Base-by-base conservation (phyloP, 2,329 filamentous ascomycete species). In the Macrophomina tecta region DNA sequence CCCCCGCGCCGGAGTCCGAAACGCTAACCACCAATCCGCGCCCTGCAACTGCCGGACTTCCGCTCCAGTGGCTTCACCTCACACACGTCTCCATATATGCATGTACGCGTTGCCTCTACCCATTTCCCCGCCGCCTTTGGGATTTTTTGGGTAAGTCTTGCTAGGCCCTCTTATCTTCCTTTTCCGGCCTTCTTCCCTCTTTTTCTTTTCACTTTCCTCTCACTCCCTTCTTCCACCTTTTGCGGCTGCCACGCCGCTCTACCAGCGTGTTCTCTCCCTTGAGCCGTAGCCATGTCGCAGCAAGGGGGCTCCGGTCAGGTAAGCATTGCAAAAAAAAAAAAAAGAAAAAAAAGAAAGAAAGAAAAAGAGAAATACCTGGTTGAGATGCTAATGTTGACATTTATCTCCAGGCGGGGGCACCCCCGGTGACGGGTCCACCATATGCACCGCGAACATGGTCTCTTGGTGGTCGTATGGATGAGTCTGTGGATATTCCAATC, bases 401-500 rank as follows among this genome's bases (percentile, higher is more conserved):
- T 42, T 14, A 40, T n/a, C 6, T 16, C 34, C 12, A 34, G 42
- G 52, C 38, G 8, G 40, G 42, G 34, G 48, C 38, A 32, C 62
- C 32, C 14, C 51, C 51, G 12, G 38, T 51, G 14, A 32, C 51
- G 16, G 49, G 49, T 5, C 51, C 64, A 34, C 78, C 76, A 11
- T 79, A 76, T 63, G 62, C 69, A 30, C 77, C 77, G 9, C 65
- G 42, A 42, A 67, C 68, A 52, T 79, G 77, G 73, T 61, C 69
- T 8, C 64, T 80, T 4, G 82, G 82, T 23, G 81, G 81, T 2
- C 65, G 68, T 40, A 74, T 80, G 9, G 73, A 73, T 1, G 72
- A 76, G 49, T 63, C 66, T 5, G 66, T 79, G 63, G 81, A 83
- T 64, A 73, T 83, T 11, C 80, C 82, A 2, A 74, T 79, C 34